Base-by-base conservation (phyloP, 306 rosid species). In the Vigna unguiculata region DNA sequence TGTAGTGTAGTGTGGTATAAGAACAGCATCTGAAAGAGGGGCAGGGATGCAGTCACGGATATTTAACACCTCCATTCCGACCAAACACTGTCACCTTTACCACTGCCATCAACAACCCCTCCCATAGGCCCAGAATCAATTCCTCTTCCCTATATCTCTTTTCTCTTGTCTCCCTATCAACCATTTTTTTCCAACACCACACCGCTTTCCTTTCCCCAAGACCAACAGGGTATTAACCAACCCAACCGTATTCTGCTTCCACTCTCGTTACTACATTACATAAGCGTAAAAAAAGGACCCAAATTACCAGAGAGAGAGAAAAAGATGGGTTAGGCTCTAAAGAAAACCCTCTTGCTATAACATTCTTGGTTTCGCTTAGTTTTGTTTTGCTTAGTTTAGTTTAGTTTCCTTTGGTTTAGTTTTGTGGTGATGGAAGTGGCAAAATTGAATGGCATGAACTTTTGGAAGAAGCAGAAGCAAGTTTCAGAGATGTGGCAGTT, bases 261-360 rank as follows among this genome's bases (percentile, higher is more conserved):
- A 36, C 49, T 79, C 78, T 66, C 52, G 78, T 74, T 69, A 58
- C 79, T 62, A 46, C 57, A 65, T 19, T 40, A 1, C 47, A 34
- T 62, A 15, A 12, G 54, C 36, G n/a, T 20, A 41, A 5, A 62
- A n/a, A 24, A 58, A 86, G 78, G 34, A 74, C 22, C 67, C 51
- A 80, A 80, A 66, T 54, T 84, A 47, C 69, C 71, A 25, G 28
- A 11, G 7, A 70, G 41, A 62, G 15, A 53, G 8, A 65, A 82
- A 9, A 80, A 83, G 74, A 90, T 88, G 96, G 93, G 97, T 87
- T 92, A 91, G 95, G 88, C 82, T 43, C n/a, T n/a, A n/a, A n/a
- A n/a, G 75, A 64, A 52, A 69, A 58, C 53, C 19, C 71, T 21
- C 70, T 54, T 40, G 51, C 69, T 75, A 65, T 75, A 69, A 52